Evolutionary conservation across 1,284 basidiomycete species (phyloP), one percentile per base, ranked within the genome.

Genomic region (Rhodotorula sp.): DNA sequence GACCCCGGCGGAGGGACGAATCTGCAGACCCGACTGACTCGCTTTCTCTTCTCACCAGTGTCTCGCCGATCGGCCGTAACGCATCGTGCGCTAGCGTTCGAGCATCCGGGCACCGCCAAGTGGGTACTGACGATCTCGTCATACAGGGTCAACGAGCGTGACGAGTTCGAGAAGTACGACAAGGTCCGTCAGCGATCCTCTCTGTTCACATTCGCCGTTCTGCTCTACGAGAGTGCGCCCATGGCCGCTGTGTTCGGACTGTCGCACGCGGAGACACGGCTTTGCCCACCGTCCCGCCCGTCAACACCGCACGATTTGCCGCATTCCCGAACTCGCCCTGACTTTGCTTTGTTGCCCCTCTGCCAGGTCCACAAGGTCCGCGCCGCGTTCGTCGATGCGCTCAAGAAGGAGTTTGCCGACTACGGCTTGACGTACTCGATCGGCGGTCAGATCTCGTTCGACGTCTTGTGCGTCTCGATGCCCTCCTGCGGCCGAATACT

Each of bases 401-500:
- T 99, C 67, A 85, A 88, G 80, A 87, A 91, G 78, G 89, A 91
- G 79, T 97, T 98, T 82, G 80, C 88, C 27, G 89, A 96, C 80
- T 92, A 92, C 78, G 88, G 87, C 63, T 84, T 99, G 66, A 97
- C 92, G 1, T 98, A 86, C 82, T 87, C 93, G n/a, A 95, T 99
- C 74, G 96, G 96, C 64, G 97, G 96, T 23, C 88, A 98, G 84
- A 96, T 99, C 78, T 95, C 92, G 16, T 99, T 99, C 80, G 97
- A 99, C 79, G 84, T 97, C 69, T 97, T 97, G 74, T 76, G 14
- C 57, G 71, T 59, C 41, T 10, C 4, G 42, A 25, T n/a, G 5
- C 23, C 10, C 17, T 45, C 13, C 85, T 61, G 91, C 80, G n/a
- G 25, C 53, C 34, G 34, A 34, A 34, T 34, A 5, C 34, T 5